These are phyloP conservation scores for Chimonanthus salicifolius DNA, from an alignment of 164 flowering plant genomes.

Conservation along the genomic window DNA sequence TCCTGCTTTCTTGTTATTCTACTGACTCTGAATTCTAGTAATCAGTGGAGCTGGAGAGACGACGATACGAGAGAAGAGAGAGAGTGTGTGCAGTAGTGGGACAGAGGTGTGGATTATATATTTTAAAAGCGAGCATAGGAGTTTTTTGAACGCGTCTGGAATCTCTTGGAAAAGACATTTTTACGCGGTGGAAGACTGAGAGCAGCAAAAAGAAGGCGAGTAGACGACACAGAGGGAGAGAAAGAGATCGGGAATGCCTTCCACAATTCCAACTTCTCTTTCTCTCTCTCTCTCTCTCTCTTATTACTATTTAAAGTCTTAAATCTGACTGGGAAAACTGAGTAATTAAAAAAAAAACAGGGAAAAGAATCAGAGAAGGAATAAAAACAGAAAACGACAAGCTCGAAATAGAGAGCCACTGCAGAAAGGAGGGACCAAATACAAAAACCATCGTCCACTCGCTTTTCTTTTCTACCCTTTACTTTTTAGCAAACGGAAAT, in stretches of 20 bases:
- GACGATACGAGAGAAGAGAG: too few relatives aligned
- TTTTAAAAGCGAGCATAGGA: constrained; percentile 5
- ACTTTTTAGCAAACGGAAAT: not conserved
- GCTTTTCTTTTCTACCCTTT: not conserved
- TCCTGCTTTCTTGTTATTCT: not conserved
- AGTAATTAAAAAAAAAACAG: too few relatives aligned
- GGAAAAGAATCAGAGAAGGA: not conserved
- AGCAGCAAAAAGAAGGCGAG: constrained; percentile 8
- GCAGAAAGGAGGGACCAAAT: not conserved
- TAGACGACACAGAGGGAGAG: not conserved
- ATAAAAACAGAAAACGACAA: constrained; percentile 3
- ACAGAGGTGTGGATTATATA: too few relatives aligned
- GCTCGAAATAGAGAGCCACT: constrained; percentile 7
- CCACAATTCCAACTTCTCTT: not conserved
- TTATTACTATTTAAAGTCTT: not conserved
- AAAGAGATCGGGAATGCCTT: too few relatives aligned
- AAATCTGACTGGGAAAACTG: too few relatives aligned
- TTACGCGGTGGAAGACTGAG: constrained; percentile 18
- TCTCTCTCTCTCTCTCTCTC: not conserved
- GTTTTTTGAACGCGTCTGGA: constrained; percentile 22
- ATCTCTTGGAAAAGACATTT: constrained; percentile 27
- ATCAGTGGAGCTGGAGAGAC: too few relatives aligned
- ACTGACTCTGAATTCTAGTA: not conserved
- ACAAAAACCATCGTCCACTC: not conserved
- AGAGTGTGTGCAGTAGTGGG: not conserved